Percentiles rank a stretch among this genome's conserved stretches.
Conservation (phyloP, 225 moss, liverwort and hornwort species). For the Pseudisothecium myosuroides region DNA sequence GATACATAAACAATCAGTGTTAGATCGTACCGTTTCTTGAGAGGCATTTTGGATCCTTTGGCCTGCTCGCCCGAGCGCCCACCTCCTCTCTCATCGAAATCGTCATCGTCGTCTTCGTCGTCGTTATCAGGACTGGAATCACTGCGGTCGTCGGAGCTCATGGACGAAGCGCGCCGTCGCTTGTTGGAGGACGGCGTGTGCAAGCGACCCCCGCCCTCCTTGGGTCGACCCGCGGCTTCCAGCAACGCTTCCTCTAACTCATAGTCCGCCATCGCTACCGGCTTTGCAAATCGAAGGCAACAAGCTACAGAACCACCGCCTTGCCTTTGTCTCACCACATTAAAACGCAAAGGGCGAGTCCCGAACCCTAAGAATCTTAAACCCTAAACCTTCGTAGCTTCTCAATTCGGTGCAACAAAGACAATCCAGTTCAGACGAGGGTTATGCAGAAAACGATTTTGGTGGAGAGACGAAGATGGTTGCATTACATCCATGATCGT, state of each 20-base stretch:
- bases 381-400: neutral
- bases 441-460: neutral
- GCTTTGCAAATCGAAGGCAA: neutral
- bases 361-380: neutral
- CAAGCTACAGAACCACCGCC: neutral
- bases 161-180: conserved; percentile 58
- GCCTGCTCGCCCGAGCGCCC: conserved; percentile 51
- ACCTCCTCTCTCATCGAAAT: conserved; percentile 58
- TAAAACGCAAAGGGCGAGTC: neutral
- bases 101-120: conserved; percentile 56
- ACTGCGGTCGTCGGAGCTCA: conserved; percentile 87
- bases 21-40: conserved; percentile 57
- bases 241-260: conserved; percentile 87
- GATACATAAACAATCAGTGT: neutral
- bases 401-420: neutral
- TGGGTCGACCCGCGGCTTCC: conserved; percentile 86
- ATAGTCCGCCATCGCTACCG: conserved; percentile 59
- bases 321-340: neutral
- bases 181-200: conserved; percentile 51
- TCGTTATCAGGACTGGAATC: conserved; percentile 86
- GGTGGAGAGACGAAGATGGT: neutral
- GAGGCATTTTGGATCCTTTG: conserved; percentile 83
- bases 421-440: neutral
- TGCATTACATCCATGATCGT: neutral
- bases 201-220: conserved; percentile 51